Base-by-base conservation (phyloP, 352 stramenopile species). In the Thraustochytrium aureum region DNA sequence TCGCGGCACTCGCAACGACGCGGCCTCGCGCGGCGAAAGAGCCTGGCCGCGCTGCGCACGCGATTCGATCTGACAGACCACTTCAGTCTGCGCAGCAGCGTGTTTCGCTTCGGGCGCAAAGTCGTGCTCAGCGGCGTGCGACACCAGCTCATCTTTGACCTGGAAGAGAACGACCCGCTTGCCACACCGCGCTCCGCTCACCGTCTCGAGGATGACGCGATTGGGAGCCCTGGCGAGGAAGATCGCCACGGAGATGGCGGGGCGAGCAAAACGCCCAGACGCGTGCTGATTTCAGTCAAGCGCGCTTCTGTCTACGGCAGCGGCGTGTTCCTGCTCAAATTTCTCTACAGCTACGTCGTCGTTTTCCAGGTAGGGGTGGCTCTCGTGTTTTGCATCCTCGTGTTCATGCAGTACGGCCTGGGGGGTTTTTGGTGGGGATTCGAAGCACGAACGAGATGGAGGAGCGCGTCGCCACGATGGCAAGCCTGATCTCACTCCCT, bases 261-360 rank as follows among this genome's bases (percentile, higher is more conserved):
- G n/a, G n/a, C n/a, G n/a, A n/a, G n/a, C n/a, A n/a, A 32, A 42
- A 37, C 6, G 26, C 39, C 33, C 42, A 61, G 47, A 33, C 5
- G 59, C 12, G 52, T 79, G 2, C 56, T 64, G 56, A 32, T 79
- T 20, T 65, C 17, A n/a, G 69, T 79, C 1, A 64, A 67, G 32
- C 33, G 69, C 1, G 69, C 69, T 45, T 79, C 69, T 4, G 54
- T 67, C 32, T 79, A 79, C 41, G 69, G 69, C 2, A 52, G 69
- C 12, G 56, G 69, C 47, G 50, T 79, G 26, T 72, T 79, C 35
- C 37, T 79, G n/a, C 69, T 79, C 69, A 79, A 79, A 32, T 79
- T 79, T 42, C 59, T 79, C 32, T 79, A 79, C 59, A n/a, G 52
- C 0, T 79, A 74, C 37, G 69, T 79, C 26, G 69, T 67, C 39